Evolutionary conservation across 2,329 filamentous ascomycete genomes (phyloP).

Genomic region (Fonsecaea pedrosoi): DNA sequence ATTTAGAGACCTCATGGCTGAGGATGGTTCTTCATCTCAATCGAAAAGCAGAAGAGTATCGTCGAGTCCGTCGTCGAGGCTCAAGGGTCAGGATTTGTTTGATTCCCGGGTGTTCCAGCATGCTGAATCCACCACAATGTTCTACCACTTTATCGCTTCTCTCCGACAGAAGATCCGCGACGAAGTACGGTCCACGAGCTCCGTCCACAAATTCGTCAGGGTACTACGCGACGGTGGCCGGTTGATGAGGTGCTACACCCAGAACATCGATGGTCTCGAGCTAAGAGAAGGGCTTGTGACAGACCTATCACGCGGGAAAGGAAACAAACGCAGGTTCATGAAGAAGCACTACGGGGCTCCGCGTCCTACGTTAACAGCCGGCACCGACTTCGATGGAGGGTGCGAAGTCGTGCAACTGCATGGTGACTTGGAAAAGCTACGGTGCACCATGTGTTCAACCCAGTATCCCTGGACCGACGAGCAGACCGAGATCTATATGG

Average conservation of each 20-base stretch:
- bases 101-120: conserved; percentile 74
- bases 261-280: conserved; percentile 77
- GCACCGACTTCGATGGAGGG: conserved; percentile 46
- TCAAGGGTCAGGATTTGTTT: conserved; percentile 75
- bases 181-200: conserved; percentile 66
- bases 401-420: conserved; percentile 69
- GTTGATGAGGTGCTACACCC: conserved; percentile 74
- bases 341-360: conserved; percentile 48
- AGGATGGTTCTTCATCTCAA: conserved; percentile 52
- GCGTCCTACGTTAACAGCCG: conserved; percentile 31
- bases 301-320: conserved; percentile 66
- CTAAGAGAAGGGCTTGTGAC: conserved; percentile 72
- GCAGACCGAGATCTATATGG: conserved; percentile 56
- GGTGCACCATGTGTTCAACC: conserved; percentile 58
- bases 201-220: conserved; percentile 72
- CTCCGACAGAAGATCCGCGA: conserved; percentile 67
- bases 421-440: conserved; percentile 69
- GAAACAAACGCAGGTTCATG: conserved; percentile 66
- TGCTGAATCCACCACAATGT: conserved; percentile 70
- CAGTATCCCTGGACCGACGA: conserved; percentile 54
- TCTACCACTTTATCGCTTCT: conserved; percentile 74
- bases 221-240: conserved; percentile 71
- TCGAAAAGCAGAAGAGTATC: conserved; percentile 48
- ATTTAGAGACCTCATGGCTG: conserved; percentile 50
- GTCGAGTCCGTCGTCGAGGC: conserved; percentile 48